phyloP scores from a whole-genome alignment of 495 filamentous ascomycete genomes.

The Oidiodendron maius region DNA sequence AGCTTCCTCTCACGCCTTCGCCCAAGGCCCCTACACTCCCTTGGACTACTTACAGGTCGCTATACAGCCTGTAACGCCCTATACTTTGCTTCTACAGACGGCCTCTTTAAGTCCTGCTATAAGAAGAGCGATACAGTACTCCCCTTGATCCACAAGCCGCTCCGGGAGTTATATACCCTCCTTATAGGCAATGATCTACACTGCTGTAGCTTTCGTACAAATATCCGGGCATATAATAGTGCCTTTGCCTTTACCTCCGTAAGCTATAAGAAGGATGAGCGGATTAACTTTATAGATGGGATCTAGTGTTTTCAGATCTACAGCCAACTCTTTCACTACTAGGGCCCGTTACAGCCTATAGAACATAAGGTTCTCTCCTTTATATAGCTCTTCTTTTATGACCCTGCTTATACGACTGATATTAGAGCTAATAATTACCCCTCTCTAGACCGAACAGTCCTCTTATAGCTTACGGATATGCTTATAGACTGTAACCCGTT shows the following conservation, averaged over 20 bases:
- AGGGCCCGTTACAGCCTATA: neutral
- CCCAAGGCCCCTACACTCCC: no score
- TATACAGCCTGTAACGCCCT: no score
- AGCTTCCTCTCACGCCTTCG: no score
- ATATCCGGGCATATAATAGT: neutral
- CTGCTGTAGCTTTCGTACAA: neutral
- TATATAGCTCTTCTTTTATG: constrained; percentile 1
- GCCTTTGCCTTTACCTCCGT: neutral
- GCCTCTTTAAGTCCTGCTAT: no score
- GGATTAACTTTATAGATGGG: neutral
- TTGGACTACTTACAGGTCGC: no score
- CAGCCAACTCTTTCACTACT: neutral
- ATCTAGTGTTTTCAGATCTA: constrained; percentile 3
- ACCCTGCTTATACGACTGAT: neutral
- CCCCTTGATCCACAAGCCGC: no score
- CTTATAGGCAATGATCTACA: neutral
- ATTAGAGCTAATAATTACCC: neutral
- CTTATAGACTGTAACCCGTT: constrained; percentile 10
- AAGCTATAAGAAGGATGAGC: constrained; percentile 2
- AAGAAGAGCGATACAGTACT: no score
- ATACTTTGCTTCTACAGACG: no score
- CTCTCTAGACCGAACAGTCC: neutral
- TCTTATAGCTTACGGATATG: neutral
- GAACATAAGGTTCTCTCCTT: neutral
- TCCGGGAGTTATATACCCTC: no score